These are phyloP conservation scores for Oidiodendron maius DNA, from an alignment of 495 filamentous ascomycete genomes.

Conservation along the genomic window DNA sequence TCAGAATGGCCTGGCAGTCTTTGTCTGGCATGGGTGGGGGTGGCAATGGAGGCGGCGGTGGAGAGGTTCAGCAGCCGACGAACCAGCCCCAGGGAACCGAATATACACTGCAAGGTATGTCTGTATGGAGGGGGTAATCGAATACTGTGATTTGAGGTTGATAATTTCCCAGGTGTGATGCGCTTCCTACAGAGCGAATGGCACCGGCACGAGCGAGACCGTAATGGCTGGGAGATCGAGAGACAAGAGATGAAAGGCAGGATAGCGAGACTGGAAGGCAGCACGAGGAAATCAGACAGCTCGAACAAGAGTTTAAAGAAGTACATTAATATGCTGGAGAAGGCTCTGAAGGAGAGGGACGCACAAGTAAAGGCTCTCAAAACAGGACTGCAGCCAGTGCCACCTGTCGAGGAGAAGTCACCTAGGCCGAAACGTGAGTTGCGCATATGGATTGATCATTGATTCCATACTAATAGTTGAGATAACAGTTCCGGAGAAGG, in stretches of 20 bases:
- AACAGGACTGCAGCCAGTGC: constrained; percentile 30
- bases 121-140: constrained; percentile 6
- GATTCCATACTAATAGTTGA: constrained; percentile 15
- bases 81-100: constrained; percentile 83
- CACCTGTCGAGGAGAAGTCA: too few relatives aligned
- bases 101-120: constrained; percentile 88
- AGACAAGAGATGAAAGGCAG: constrained; percentile 98
- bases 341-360: constrained; percentile 68
- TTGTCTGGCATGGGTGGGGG: constrained; percentile 60
- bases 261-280: constrained; percentile 92
- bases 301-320: constrained; percentile 81
- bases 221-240: constrained; percentile 99
- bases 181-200: constrained; percentile 98
- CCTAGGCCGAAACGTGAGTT: constrained; percentile 19
- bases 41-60: constrained; percentile 48
- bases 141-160: neutral
- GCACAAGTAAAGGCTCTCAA: constrained; percentile 33
- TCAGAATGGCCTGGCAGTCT: constrained; percentile 55
- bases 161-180: constrained; percentile 73
- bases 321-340: constrained; percentile 86
- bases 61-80: constrained; percentile 44
- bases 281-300: constrained; percentile 75
- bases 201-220: constrained; percentile 96
- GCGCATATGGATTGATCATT: neutral
- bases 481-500: constrained; percentile 25